Base-by-base conservation (phyloP, 116 monocot species). In the Posidonia oceanica region DNA sequence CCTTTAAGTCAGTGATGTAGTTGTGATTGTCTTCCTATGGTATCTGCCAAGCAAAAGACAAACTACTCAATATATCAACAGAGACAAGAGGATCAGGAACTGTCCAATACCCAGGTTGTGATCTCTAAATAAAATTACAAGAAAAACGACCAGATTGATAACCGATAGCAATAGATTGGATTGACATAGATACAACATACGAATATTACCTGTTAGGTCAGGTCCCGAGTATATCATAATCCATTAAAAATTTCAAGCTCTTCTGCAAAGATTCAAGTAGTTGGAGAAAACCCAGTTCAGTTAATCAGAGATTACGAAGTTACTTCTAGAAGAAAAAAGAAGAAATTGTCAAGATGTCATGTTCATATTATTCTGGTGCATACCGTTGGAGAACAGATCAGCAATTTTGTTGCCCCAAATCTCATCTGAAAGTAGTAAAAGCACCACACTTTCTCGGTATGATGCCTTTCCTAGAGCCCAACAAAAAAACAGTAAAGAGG, bases 1-100 rank as follows among this genome's bases (percentile, higher is more conserved):
- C 64, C 64, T 64, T 64, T 40, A 15, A n/a, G 39, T 64, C 41
- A 64, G 64, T 64, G 18, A 41, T 64, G 64, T 64, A 41, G 41
- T 10, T 64, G 41, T 64, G 41, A 14, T 16, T 41, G 61, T 64
- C 64, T 8, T 42, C 64, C 64, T 40, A 64, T 36, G 37, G 64
- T 42, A 40, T 64, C 64, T 64, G 64, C 64, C 61, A 61, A 11
- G 36, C 12, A 13, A 61, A 22, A 13, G 36, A 61, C 12, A 61
- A 36, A 14, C 3, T 21, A 59, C 18, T 60, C 0, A 61, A 36
- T 14, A 61, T 7, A 20, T 22, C 10, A 21, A 60, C 1, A 22
- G 3, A 8, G 60, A 60, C 10, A 60, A 8, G 29, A 22, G 60
- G 29, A 60, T 59, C 4, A 18, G n/a, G 22, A 59, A 59, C 22